Percentiles rank a stretch among this genome's conserved stretches.
phyloP scores from a whole-genome alignment of 495 filamentous ascomycete species.

The Penicillium crystallinum region DNA sequence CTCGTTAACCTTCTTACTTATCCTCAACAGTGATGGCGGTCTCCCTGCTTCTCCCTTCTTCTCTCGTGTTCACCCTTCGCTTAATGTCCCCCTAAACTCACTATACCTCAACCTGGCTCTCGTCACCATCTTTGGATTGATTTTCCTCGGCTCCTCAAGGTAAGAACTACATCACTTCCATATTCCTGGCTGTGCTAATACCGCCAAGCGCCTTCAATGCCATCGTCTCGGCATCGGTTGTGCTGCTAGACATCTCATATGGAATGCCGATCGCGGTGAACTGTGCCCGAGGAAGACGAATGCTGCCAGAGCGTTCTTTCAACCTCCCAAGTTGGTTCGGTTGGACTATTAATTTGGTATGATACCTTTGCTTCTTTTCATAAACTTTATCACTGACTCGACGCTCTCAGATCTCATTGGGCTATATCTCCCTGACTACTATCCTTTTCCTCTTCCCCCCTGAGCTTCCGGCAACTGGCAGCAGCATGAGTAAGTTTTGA shows the following conservation, averaged over 20 bases:
- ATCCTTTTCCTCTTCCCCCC: conserved; percentile 76
- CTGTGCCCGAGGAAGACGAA: conserved; percentile 57
- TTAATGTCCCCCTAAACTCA: conserved; percentile 66
- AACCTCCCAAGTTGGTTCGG: conserved; percentile 50
- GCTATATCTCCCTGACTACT: conserved; percentile 62
- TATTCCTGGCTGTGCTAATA: not conserved
- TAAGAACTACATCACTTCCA: conserved; percentile 2
- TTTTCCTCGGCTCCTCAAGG: conserved; percentile 71
- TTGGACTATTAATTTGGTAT: conserved; percentile 45
- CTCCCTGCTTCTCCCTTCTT: conserved; percentile 63
- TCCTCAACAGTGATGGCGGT: conserved; percentile 53
- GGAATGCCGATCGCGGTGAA: conserved; percentile 68
- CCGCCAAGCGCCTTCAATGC: conserved; percentile 48
- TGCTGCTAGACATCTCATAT: conserved; percentile 66
- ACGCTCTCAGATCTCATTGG: conserved; percentile 50
- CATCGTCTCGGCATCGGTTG: conserved; percentile 65
- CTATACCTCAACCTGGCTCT: conserved; percentile 59
- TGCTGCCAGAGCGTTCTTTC: conserved; percentile 59
- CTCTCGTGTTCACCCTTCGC: conserved; percentile 54
- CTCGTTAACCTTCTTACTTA: conserved; percentile 4
- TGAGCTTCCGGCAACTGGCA: conserved; percentile 56
- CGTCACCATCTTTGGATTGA: conserved; percentile 64
- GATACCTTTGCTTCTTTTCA: not conserved
- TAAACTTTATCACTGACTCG: not conserved
- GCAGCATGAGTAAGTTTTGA: conserved; percentile 60